Percentiles rank a stretch among this genome's conserved stretches.
Evolutionary conservation across 179 eudicot genomes (phyloP).

Genomic region (Drosera spatulata): DNA sequence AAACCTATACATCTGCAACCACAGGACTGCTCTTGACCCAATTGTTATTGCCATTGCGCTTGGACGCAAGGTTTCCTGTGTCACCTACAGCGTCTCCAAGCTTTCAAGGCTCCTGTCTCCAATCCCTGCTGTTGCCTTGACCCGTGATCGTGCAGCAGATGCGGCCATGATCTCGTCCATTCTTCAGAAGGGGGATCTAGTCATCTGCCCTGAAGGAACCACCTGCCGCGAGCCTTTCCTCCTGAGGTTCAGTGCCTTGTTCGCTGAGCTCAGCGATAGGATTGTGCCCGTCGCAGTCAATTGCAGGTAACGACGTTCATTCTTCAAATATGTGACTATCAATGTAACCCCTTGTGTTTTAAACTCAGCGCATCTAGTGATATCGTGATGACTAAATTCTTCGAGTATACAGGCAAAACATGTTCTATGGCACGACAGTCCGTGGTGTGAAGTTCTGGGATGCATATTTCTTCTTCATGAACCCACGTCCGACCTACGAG

Average conservation of each 20-base stretch:
- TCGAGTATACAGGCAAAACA: constrained; percentile 23
- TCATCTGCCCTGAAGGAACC: constrained; percentile 90
- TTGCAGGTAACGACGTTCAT: constrained; percentile 4
- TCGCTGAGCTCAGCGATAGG: constrained; percentile 86
- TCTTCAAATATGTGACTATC: too few relatives aligned
- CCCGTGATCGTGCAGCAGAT: constrained; percentile 74
- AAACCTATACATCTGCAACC: constrained; percentile 86
- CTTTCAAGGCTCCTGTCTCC: constrained; percentile 73
- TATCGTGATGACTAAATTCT: too few relatives aligned
- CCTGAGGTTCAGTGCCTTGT: constrained; percentile 66
- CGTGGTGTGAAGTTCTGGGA: constrained; percentile 94
- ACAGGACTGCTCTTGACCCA: constrained; percentile 86
- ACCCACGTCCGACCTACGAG: constrained; percentile 83
- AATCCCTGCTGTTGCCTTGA: constrained; percentile 83
- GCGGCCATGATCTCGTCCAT: constrained; percentile 54
- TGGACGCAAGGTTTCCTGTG: constrained; percentile 61
- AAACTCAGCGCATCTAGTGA: too few relatives aligned
- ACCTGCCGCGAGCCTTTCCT: constrained; percentile 82
- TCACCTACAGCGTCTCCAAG: constrained; percentile 78
- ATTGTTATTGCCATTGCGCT: constrained; percentile 77
- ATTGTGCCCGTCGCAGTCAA: constrained; percentile 85
- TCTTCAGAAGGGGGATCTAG: constrained; percentile 80
- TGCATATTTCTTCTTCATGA: constrained; percentile 89
- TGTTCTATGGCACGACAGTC: constrained; percentile 78
- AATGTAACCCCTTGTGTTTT: too few relatives aligned